Conservation (phyloP, 2,329 filamentous ascomycete species). For the Verticillium nubilum region DNA sequence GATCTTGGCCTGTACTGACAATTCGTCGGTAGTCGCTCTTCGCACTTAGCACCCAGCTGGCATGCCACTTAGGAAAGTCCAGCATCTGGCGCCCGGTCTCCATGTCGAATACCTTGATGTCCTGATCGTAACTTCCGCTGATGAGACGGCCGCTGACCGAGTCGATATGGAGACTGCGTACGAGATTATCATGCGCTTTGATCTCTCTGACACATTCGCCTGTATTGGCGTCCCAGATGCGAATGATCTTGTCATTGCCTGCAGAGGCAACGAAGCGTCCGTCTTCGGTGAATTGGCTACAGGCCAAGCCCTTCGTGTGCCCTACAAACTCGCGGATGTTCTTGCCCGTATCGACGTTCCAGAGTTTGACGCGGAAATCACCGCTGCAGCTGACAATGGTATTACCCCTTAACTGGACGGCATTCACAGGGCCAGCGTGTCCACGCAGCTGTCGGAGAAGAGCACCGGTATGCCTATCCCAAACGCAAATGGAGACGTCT, state of each 20-base stretch:
- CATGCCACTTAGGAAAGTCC: conserved; percentile 90
- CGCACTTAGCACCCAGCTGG: conserved; percentile 92
- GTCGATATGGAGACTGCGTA: conserved; percentile 88
- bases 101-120: conserved; percentile 92
- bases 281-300: conserved; percentile 93
- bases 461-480: conserved; percentile 76
- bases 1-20: conserved; percentile 90
- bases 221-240: conserved; percentile 91
- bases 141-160: conserved; percentile 79
- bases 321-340: conserved; percentile 86
- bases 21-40: conserved; percentile 95
- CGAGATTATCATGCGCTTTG: conserved; percentile 76
- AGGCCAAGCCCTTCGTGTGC: conserved; percentile 89
- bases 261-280: conserved; percentile 90
- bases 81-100: conserved; percentile 71
- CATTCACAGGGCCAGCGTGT: conserved; percentile 90
- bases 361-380: conserved; percentile 88
- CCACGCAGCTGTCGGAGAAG: conserved; percentile 76
- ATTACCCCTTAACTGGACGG: conserved; percentile 90
- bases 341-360: conserved; percentile 86
- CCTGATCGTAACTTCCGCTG: conserved; percentile 90
- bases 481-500: conserved; percentile 88
- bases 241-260: conserved; percentile 92
- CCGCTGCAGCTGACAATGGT: conserved; percentile 90
- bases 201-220: conserved; percentile 78